Evolutionary conservation across 2,329 filamentous ascomycete species (phyloP).

Genomic region (Amylocarpus encephaloides): DNA sequence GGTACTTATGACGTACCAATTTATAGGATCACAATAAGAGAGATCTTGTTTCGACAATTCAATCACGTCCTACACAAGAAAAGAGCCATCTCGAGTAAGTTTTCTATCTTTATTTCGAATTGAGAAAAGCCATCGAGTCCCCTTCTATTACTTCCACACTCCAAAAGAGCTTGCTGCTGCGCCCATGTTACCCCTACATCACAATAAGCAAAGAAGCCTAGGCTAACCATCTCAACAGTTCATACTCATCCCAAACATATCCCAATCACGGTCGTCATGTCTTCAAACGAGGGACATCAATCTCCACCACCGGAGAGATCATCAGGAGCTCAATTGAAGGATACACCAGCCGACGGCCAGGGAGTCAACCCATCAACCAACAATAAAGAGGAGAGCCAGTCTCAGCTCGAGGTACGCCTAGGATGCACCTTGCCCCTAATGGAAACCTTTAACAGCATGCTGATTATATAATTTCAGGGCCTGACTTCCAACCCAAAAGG

Average conservation of each 20-base stretch:
- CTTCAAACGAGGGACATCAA: conserved; percentile 57
- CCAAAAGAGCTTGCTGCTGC: neutral
- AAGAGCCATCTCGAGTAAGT: conserved; percentile 3
- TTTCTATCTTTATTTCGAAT: neutral
- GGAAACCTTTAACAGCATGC: neutral
- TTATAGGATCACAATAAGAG: neutral
- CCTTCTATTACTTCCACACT: no score
- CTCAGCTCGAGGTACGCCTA: conserved; percentile 41
- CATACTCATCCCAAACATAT: neutral
- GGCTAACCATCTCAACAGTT: neutral
- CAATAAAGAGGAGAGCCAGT: conserved; percentile 45
- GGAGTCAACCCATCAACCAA: conserved; percentile 48
- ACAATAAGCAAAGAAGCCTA: neutral
- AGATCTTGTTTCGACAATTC: neutral
- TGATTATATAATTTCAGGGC: conserved; percentile 32
- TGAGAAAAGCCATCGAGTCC: no score
- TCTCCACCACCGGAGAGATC: conserved; percentile 70
- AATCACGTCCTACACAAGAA: neutral
- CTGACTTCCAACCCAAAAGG: conserved; percentile 62
- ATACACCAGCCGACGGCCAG: conserved; percentile 50
- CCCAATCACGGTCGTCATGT: neutral
- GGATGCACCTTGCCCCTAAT: neutral
- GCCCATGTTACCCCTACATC: conserved; percentile 2
- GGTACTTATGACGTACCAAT: no score
- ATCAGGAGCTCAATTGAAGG: conserved; percentile 56